Percentiles rank a stretch among this genome's conserved stretches.
Evolutionary conservation across 2,329 filamentous ascomycete genomes (phyloP).

Genomic region (Ophiocordyceps polyrhachis-furcata): DNA sequence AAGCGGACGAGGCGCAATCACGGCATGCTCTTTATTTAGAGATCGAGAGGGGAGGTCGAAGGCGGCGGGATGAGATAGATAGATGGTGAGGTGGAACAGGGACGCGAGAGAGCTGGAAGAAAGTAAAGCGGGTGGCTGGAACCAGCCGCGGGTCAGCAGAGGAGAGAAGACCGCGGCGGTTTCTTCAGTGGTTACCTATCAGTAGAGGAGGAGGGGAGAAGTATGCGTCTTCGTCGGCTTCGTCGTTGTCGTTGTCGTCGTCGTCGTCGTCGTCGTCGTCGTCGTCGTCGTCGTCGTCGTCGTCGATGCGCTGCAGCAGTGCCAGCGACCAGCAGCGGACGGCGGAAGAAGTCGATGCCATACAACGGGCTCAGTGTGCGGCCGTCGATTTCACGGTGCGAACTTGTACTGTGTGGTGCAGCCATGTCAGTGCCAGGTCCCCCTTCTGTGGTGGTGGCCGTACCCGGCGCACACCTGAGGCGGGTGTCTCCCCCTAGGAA

Average conservation of each 20-base stretch:
- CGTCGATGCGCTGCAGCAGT: background rate
- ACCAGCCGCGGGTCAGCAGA: background rate
- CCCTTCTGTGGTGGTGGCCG: background rate
- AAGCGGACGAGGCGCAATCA: slow-evolving; percentile 4
- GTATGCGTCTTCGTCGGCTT: background rate
- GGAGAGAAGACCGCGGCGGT: background rate
- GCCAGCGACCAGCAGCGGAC: background rate
- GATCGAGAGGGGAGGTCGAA: background rate
- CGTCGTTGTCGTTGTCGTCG: background rate
- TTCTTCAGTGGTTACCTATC: background rate
- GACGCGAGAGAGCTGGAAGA: too few species aligned
- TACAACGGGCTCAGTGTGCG: background rate
- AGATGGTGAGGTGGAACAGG: too few species aligned
- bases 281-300: background rate
- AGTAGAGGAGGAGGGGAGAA: background rate
- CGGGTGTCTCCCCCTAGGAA: too few species aligned
- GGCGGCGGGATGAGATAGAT: too few species aligned
- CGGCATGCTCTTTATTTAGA: background rate
- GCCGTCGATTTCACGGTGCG: background rate
- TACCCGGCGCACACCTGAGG: background rate
- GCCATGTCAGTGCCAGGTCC: background rate
- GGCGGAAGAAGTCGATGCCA: background rate
- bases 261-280: background rate
- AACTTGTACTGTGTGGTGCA: background rate
- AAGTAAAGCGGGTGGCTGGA: too few species aligned